A percentile compares a stretch with the other conserved stretches of the same genome.
These are phyloP conservation scores for Hemerocallis citrina DNA, from an alignment of 106 monocot genomes.

Conservation along the genomic window DNA sequence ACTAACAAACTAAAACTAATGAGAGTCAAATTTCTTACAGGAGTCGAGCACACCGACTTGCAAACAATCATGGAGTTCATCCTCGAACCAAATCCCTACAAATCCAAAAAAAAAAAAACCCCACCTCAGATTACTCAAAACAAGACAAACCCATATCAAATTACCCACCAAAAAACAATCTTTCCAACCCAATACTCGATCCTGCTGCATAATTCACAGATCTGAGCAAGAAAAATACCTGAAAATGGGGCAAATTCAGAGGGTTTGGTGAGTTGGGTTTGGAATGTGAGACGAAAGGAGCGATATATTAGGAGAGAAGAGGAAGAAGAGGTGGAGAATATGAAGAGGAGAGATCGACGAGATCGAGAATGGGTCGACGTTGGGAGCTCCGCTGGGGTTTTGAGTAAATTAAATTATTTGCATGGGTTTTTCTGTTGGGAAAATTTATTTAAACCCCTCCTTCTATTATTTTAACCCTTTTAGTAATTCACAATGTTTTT, in stretches of 20 bases:
- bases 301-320: too few species aligned
- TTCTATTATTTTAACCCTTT: too few species aligned
- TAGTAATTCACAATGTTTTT: too few species aligned
- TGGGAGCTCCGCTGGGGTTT: conserved; percentile 5
- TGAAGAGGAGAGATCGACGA: conserved; percentile 2
- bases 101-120: neutral
- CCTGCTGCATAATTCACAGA: neutral
- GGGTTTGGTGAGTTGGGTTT: neutral
- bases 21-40: conserved; percentile 3
- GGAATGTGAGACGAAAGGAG: neutral
- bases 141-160: neutral
- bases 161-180: neutral
- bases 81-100: conserved; percentile 6
- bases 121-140: neutral
- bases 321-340: neutral
- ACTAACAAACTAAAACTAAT: neutral
- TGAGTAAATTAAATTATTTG: too few species aligned
- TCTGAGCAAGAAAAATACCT: neutral
- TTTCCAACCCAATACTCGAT: neutral
- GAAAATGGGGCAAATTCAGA: neutral
- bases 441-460: too few species aligned
- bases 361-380: conserved; percentile 5
- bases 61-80: conserved; percentile 23
- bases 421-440: too few species aligned
- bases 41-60: conserved; percentile 20